These are phyloP conservation scores for Marchantia paleacea DNA, from an alignment of 225 moss, liverwort and hornwort species.

Conservation along the genomic window DNA sequence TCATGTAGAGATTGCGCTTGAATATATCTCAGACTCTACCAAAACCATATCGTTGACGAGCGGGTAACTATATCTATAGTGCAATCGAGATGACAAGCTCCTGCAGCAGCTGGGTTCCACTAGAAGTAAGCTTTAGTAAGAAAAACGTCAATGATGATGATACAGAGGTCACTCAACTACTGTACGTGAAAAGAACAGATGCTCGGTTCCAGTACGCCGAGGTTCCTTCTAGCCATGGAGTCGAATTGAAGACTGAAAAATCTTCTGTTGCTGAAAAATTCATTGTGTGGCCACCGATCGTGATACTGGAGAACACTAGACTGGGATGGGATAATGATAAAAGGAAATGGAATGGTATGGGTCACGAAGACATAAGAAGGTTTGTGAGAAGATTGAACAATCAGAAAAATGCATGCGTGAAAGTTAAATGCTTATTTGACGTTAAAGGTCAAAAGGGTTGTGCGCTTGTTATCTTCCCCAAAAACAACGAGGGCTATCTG, in stretches of 20 bases:
- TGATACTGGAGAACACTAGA: slow-evolving; percentile 18
- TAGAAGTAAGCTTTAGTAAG: not conserved
- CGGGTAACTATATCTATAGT: too few relatives aligned
- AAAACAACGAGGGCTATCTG: not conserved
- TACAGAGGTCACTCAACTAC: not conserved
- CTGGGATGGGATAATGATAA: slow-evolving; percentile 8
- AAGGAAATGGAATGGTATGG: slow-evolving; percentile 8
- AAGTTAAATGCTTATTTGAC: slow-evolving; percentile 9
- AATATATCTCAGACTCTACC: too few relatives aligned
- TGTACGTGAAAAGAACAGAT: not conserved
- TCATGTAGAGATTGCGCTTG: too few relatives aligned
- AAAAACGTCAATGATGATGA: not conserved
- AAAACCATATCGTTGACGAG: too few relatives aligned
- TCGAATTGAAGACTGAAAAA: not conserved
- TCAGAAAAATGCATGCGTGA: not conserved
- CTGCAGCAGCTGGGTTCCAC: not conserved
- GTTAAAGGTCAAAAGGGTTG: slow-evolving; percentile 8
- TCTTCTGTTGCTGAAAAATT: not conserved
- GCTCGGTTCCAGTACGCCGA: not conserved
- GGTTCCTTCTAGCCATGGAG: not conserved
- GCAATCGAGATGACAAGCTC: not conserved
- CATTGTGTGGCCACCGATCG: slow-evolving; percentile 21
- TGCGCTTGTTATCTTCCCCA: slow-evolving; percentile 3
- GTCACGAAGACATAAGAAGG: not conserved
- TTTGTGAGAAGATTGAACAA: not conserved